A percentile compares a stretch with the other conserved stretches of the same genome.
Conservation (phyloP, 1,284 basidiomycete genomes). For the Malassezia furfur region DNA sequence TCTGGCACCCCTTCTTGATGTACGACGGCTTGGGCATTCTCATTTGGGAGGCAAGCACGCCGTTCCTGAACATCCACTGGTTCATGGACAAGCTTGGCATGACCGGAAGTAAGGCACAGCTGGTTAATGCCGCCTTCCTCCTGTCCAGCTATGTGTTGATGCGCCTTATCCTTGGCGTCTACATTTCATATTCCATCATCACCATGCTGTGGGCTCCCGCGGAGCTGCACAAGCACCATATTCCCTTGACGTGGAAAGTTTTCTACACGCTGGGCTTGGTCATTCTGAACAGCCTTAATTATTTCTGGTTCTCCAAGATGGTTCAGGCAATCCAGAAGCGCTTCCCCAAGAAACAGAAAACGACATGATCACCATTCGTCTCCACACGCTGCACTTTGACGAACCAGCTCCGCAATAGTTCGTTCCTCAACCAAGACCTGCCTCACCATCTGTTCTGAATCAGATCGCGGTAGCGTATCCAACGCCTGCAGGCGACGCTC, state of each 20-base stretch:
- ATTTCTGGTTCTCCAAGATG: conserved; percentile 49
- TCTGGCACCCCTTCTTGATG: conserved; percentile 48
- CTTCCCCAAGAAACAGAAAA: conserved; percentile 19
- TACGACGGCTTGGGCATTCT: conserved; percentile 48
- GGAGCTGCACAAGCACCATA: not conserved
- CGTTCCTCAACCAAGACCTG: conserved; percentile 25
- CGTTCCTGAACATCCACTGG: conserved; percentile 51
- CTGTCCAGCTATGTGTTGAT: conserved; percentile 44
- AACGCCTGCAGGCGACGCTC: not conserved
- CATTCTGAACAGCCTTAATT: conserved; percentile 43
- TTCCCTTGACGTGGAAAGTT: conserved; percentile 18
- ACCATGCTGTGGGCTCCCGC: conserved; percentile 9
- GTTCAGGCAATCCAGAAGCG: conserved; percentile 46
- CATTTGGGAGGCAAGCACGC: conserved; percentile 47
- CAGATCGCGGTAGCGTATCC: not conserved
- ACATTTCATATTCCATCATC: conserved; percentile 20
- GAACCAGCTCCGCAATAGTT: conserved; percentile 18
- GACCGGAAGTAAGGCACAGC: conserved; percentile 44
- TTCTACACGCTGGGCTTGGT: conserved; percentile 37
- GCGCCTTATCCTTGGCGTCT: conserved; percentile 45
- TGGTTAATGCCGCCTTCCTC: conserved; percentile 47
- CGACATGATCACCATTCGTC: conserved; percentile 23
- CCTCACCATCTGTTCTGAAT: conserved; percentile 12
- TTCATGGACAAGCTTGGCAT: conserved; percentile 49
- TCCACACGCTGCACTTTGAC: conserved; percentile 10